Percentiles rank a stretch among this genome's conserved stretches.
Evolutionary conservation across 495 filamentous ascomycete genomes (phyloP).

Genomic region (Trichoderma gamsii): DNA sequence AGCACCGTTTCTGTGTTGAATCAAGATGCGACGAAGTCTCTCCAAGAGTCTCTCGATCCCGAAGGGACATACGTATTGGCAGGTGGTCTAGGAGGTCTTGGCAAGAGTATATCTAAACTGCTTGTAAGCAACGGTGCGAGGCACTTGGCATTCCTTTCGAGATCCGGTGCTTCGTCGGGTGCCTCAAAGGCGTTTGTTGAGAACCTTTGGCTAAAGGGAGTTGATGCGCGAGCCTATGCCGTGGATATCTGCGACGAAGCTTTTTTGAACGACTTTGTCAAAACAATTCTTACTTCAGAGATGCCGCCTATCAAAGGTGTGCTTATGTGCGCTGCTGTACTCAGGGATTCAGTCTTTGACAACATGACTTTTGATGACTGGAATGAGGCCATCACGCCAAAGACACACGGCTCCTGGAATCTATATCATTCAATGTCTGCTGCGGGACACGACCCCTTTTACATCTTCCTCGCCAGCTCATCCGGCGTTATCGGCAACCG

Average conservation of each 20-base stretch:
- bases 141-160: constrained; percentile 25
- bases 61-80: constrained; percentile 25
- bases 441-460: constrained; percentile 2
- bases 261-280: constrained; percentile 17
- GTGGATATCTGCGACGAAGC: constrained; percentile 21
- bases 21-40: not conserved
- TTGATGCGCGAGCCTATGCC: constrained; percentile 19
- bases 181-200: constrained; percentile 22
- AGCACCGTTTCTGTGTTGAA: constrained; percentile 1
- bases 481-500: constrained; percentile 39
- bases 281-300: not conserved
- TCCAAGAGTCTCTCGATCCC: not conserved
- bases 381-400: constrained; percentile 30
- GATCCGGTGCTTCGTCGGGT: constrained; percentile 17
- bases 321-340: constrained; percentile 32
- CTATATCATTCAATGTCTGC: constrained; percentile 36
- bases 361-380: constrained; percentile 35
- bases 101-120: constrained; percentile 22
- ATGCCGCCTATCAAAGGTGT: constrained; percentile 43
- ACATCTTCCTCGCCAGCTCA: constrained; percentile 30
- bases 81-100: constrained; percentile 29
- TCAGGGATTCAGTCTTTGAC: constrained; percentile 35
- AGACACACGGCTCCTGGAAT: constrained; percentile 36
- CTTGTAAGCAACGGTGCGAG: constrained; percentile 26
- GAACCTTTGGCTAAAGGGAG: constrained; percentile 23